phyloP scores from a whole-genome alignment of 768 basidiomycete species.

The Tephrocybe sp. region DNA sequence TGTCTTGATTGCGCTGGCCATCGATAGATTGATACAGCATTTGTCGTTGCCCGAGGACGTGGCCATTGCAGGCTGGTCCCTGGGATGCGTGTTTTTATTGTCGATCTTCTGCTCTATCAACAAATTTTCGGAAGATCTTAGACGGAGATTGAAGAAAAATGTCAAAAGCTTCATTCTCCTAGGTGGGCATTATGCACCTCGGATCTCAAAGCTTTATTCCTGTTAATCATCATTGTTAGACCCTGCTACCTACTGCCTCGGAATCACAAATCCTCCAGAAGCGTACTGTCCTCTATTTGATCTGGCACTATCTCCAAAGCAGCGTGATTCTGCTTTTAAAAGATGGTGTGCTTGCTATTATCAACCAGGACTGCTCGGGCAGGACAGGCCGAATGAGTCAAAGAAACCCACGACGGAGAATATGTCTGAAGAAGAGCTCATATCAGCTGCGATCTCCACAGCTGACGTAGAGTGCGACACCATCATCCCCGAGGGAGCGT shows the following conservation, averaged over 20 bases:
- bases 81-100: constrained; percentile 26
- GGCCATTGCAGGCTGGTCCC: constrained; percentile 28
- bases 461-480: neutral
- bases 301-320: constrained; percentile 1
- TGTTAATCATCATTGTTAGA: neutral
- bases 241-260: constrained; percentile 2
- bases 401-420: neutral
- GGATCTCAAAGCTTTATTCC: neutral
- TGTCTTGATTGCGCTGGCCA: constrained; percentile 25
- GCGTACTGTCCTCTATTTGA: constrained; percentile 7
- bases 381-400: neutral
- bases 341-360: constrained; percentile 11
- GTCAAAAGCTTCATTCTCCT: constrained; percentile 22
- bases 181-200: constrained; percentile 7
- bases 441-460: neutral
- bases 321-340: neutral
- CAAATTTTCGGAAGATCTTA: constrained; percentile 14
- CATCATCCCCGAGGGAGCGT: neutral
- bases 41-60: constrained; percentile 18
- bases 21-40: constrained; percentile 24
- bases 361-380: neutral
- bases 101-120: constrained; percentile 21
- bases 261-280: neutral
- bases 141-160: constrained; percentile 17
- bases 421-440: constrained; percentile 7